Conservation (phyloP, 2,329 filamentous ascomycete species). For the Catunica adiposa region DNA sequence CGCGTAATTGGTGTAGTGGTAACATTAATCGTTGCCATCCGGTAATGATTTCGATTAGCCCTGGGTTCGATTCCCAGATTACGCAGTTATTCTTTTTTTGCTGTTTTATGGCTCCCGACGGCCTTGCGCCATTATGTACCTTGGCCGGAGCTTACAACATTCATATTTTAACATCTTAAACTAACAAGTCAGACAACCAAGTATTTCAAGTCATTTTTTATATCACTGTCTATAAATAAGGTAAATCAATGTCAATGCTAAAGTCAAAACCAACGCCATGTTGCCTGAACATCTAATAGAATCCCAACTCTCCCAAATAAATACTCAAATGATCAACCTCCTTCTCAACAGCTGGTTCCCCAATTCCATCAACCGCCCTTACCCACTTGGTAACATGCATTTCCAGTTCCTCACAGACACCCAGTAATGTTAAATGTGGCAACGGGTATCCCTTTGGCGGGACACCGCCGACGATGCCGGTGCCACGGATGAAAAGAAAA, state of each 20-base stretch:
- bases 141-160: too few relatives aligned
- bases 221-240: too few relatives aligned
- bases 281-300: too few relatives aligned
- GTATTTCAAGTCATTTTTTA: too few relatives aligned
- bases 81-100: not conserved
- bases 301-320: too few relatives aligned
- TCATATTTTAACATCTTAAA: too few relatives aligned
- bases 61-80: constrained; percentile 5
- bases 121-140: not conserved
- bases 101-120: not conserved
- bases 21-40: constrained; percentile 3
- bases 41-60: constrained; percentile 2
- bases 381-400: not conserved
- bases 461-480: constrained; percentile 5
- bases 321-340: too few relatives aligned
- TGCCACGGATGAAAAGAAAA: constrained; percentile 17
- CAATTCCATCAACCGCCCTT: not conserved
- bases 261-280: too few relatives aligned
- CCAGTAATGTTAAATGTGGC: not conserved
- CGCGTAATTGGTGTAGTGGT: constrained; percentile 5
- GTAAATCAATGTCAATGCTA: too few relatives aligned
- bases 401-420: not conserved
- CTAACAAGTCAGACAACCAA: too few relatives aligned
- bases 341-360: not conserved
- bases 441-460: constrained; percentile 7